These are phyloP conservation scores for Danielia reshetovae DNA, from an alignment of 805 yeast genomes.

Conservation along the genomic window DNA sequence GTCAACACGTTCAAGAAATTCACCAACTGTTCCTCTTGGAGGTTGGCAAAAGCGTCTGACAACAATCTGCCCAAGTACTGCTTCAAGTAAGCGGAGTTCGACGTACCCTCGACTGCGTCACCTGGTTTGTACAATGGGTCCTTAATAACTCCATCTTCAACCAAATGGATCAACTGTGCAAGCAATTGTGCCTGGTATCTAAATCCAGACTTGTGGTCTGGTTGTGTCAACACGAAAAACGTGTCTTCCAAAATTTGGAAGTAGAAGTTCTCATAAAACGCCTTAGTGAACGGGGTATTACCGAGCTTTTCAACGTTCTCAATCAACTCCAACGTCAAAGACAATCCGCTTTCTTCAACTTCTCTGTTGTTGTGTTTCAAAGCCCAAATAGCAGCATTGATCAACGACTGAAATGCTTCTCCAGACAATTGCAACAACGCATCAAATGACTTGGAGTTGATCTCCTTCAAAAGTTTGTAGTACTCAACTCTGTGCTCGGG, in stretches of 20 bases:
- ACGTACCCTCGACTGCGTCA: conserved; percentile 80
- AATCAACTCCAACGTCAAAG: conserved; percentile 76
- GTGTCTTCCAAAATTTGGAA: conserved; percentile 89
- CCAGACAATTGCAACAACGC: conserved; percentile 88
- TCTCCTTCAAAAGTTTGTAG: conserved; percentile 83
- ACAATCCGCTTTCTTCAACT: conserved; percentile 88
- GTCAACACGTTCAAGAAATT: conserved; percentile 78
- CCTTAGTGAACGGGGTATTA: conserved; percentile 67
- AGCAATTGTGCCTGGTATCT: conserved; percentile 80
- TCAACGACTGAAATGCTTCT: conserved; percentile 83
- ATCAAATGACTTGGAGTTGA: conserved; percentile 77
- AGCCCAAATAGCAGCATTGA: conserved; percentile 97
- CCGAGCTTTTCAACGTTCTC: conserved; percentile 80
- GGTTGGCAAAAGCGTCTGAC: conserved; percentile 86
- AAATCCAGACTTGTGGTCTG: conserved; percentile 97
- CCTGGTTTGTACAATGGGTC: conserved; percentile 78
- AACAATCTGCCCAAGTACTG: conserved; percentile 80
- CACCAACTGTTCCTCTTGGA: conserved; percentile 76
- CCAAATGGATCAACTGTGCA: conserved; percentile 77
- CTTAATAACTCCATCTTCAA: conserved; percentile 68
- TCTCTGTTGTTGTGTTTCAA: conserved; percentile 96
- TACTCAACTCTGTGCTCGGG: conserved; percentile 98
- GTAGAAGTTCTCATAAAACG: conserved; percentile 84
- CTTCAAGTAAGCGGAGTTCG: conserved; percentile 73
- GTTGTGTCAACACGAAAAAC: conserved; percentile 88